A percentile compares a stretch with the other conserved stretches of the same genome.
Conservation (phyloP, 345 rosid species). For the Gossypium stocksii region DNA sequence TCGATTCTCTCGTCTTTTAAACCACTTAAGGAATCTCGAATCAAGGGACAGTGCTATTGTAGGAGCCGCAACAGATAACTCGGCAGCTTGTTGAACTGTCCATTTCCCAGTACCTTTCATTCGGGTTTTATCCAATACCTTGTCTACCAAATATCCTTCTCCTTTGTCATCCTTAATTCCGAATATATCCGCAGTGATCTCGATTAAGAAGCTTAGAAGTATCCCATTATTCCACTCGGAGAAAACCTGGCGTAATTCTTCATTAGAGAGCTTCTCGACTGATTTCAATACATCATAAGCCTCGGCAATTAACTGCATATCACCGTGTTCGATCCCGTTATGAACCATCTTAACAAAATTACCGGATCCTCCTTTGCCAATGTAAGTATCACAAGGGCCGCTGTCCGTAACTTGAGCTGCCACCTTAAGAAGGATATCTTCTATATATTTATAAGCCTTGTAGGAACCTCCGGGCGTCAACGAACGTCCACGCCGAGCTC, state of each 20-base stretch:
- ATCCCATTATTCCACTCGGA: constrained; percentile 90
- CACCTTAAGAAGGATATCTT: constrained; percentile 89
- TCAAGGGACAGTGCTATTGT: constrained; percentile 88
- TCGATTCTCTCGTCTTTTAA: constrained; percentile 81
- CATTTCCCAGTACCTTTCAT: constrained; percentile 98
- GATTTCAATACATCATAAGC: constrained; percentile 90
- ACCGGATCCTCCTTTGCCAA: constrained; percentile 94
- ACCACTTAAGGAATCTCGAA: constrained; percentile 83
- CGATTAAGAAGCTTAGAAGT: constrained; percentile 84
- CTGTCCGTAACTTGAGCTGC: constrained; percentile 95
- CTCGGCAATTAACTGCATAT: constrained; percentile 94
- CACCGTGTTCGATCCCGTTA: constrained; percentile 93
- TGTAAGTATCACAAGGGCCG: constrained; percentile 89
- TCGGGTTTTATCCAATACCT: constrained; percentile 92
- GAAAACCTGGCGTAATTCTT: constrained; percentile 64
- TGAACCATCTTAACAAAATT: constrained; percentile 97
- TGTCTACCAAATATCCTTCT: constrained; percentile 84
- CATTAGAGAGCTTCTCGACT: constrained; percentile 78
- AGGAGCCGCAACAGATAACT: constrained; percentile 88
- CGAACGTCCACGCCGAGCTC: constrained; percentile 92
- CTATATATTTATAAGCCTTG: constrained; percentile 74
- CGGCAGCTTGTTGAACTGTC: constrained; percentile 99
- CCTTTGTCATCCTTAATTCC: constrained; percentile 80
- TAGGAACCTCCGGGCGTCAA: constrained; percentile 96
- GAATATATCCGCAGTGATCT: constrained; percentile 91